A percentile compares a stretch with the other conserved stretches of the same genome.
phyloP scores from a whole-genome alignment of 164 flowering plant genomes.

The Nymphaea thermarum region DNA sequence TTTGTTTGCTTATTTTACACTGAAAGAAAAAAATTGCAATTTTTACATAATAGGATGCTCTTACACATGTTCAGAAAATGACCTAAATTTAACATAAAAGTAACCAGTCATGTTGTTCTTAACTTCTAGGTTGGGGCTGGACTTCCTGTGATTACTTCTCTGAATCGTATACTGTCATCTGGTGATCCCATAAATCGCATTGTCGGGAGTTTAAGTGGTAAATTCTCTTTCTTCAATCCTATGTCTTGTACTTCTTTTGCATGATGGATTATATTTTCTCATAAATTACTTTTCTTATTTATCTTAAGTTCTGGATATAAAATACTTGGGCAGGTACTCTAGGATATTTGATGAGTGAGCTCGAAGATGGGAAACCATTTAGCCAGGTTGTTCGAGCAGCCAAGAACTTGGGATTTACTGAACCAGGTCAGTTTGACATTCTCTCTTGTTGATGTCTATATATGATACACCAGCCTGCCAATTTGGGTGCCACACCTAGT shows the following conservation, averaged over 20 bases:
- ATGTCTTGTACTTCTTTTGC: background rate
- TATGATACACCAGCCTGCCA: no score
- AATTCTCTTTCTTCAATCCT: background rate
- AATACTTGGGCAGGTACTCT: slow-evolving; percentile 51
- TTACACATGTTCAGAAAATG: no score
- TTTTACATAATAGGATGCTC: no score
- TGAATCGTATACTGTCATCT: slow-evolving; percentile 63
- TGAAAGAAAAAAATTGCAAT: no score
- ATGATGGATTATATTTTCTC: background rate
- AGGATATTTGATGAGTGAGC: slow-evolving; percentile 93
- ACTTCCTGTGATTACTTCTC: slow-evolving; percentile 76
- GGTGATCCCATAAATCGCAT: slow-evolving; percentile 63
- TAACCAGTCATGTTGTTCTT: background rate
- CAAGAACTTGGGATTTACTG: slow-evolving; percentile 74
- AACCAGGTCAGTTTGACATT: slow-evolving; percentile 53
- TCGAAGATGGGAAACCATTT: slow-evolving; percentile 75
- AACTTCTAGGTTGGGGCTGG: slow-evolving; percentile 84
- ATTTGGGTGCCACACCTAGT: no score
- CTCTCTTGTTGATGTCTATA: background rate
- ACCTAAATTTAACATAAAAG: background rate
- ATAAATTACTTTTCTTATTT: background rate
- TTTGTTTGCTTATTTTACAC: no score
- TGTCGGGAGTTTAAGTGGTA: slow-evolving; percentile 92
- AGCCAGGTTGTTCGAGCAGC: slow-evolving; percentile 80
- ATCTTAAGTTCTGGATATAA: background rate